Base-by-base conservation (phyloP, 2,329 filamentous ascomycete species). In the Sporothrix globosa region DNA sequence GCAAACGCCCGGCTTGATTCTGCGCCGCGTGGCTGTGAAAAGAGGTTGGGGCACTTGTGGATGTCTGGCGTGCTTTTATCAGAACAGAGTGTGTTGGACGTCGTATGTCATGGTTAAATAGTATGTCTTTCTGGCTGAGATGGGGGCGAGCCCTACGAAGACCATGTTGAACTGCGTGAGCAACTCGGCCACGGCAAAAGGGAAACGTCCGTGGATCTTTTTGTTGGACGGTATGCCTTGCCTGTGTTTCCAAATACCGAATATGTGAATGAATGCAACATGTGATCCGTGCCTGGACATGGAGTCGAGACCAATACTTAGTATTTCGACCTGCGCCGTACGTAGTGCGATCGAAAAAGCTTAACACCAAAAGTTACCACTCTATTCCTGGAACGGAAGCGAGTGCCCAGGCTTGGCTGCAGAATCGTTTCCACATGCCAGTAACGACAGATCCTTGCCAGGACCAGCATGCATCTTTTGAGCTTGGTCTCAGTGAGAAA, bases 1-100 rank as follows among this genome's bases (percentile, higher is more conserved):
- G 24, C 56, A 24, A n/a, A 39, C 58, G 21, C 21, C 39, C 58
- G 60, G 60, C 60, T 34, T 17, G 44, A 17, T 4, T 48, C 60
- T 65, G 60, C 44, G 13, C 60, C 46, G 61, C 13, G 61, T 66
- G 61, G 61, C 61, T 66, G 46, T 66, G 46, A 50, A 50, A 52
- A 44, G 17, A 54, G n/a, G 39, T 9, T 46, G 39, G 58, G 41
- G 48, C 21, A n/a, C 54, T 39, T 6, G 14, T 24, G 10, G 52
- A 6, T 17, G 34, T 58, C 34, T 41, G 9, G 27, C 39, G 7
- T 61, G 39, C 58, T 14, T 61, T 46, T 61, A 61, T 39, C 13
- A 46, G 58, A 46, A 30, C 27, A 30, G 27, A 4, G 24, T 19
- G 9, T 17, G 7, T 17, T n/a, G 30, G 3, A 21, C 17, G 11